Evolutionary conservation across 139 green algal species (phyloP), one percentile per base, ranked within the genome.

Genomic region (Chlorella vulgaris): DNA sequence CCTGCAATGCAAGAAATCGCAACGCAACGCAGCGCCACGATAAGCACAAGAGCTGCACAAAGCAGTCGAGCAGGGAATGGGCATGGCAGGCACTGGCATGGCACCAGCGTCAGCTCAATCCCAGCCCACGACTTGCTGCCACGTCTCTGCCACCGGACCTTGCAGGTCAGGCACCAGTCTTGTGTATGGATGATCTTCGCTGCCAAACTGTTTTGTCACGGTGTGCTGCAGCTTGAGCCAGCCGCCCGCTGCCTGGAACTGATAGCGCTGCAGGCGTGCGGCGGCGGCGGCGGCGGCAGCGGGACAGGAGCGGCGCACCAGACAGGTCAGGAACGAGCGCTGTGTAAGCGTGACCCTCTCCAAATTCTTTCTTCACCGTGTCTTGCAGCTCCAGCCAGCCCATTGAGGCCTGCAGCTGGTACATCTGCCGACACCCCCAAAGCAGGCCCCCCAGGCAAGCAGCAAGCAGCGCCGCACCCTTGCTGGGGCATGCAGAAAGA

Each of bases 151-250:
- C n/a, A 28, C 33, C 33, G 4, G 42, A 79, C 79, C 79, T 31
- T 70, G 84, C 18, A 94, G 84, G 73, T 94, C 86, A 0, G 90
- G 86, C 19, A 92, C 81, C 2, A 94, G 85, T 1, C 55, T 7
- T 22, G 90, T 94, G 86, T 87, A 93, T n/a, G 80, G 80, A 86
- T 94, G 89, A 24, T 84, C 81, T 4, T 73, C 33, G 36, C 88
- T 84, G 24, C 85, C 63, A 70, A 78, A 70, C 31, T 65, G 61
- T 51, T 71, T 60, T 26, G 18, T 35, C 38, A 91, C 83, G 35
- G 86, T 81, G 21, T 88, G 50, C 50, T 77, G 29, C n/a, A 92
- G 77, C 29, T 65, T 79, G 58, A 80, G 51, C 53, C 36, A 74
- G 35, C 88, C 88, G 69, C 81, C 73, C 22, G 68, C 66, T 38